phyloP scores from a whole-genome alignment of 805 yeast genomes.

The Tetrapisispora phaffii region DNA sequence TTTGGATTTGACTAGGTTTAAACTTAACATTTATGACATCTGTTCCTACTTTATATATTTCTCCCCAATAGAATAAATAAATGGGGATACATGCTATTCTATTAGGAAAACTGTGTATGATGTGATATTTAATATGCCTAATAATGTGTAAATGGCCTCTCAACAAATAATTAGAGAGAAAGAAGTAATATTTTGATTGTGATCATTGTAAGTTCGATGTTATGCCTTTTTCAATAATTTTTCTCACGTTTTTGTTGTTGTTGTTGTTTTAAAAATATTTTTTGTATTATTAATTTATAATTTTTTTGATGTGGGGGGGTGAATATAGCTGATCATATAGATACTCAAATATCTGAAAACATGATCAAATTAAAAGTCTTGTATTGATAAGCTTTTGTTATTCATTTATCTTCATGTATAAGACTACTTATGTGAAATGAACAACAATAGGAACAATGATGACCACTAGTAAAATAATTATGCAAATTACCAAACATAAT shows the following conservation, averaged over 20 bases:
- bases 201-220: not conserved
- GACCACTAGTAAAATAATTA: slow-evolving; percentile 72
- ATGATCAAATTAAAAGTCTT: no score
- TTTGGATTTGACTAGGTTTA: not conserved
- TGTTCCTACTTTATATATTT: not conserved
- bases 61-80: no score
- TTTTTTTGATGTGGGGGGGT: not conserved
- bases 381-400: not conserved
- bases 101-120: not conserved
- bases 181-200: not conserved
- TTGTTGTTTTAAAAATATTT: no score
- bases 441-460: slow-evolving; percentile 87
- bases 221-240: not conserved
- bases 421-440: slow-evolving; percentile 46
- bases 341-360: no score
- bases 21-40: not conserved
- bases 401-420: not conserved
- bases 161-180: not conserved
- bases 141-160: not conserved
- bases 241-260: not conserved
- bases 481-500: slow-evolving; percentile 70
- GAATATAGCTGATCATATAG: no score
- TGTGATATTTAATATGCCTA: not conserved
- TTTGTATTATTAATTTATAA: not conserved
- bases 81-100: not conserved